Base-by-base conservation (phyloP, 371 early-diverging fungal genomes). In the Umbelopsis sp. region DNA sequence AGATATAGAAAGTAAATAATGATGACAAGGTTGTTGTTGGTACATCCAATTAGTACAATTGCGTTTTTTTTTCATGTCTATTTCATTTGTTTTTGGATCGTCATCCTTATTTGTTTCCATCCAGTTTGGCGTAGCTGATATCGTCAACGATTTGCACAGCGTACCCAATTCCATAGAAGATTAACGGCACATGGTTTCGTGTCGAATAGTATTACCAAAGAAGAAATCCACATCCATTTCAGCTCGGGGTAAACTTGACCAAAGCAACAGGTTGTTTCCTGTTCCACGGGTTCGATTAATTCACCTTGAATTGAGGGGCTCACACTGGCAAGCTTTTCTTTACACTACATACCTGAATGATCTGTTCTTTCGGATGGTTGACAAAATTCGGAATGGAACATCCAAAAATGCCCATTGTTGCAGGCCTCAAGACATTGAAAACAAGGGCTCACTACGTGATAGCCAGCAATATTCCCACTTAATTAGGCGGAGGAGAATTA, bases 361-460 rank as follows among this genome's bases (percentile, higher is more conserved):
- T 87, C 88, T 22, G 72, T 50, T 63, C 88, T 72, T 52, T 88
- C 88, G 16, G 74, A 65, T 46, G 89, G 75, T 9, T 76, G 72
- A 38, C 97, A 95, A 9, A 87, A 89, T 50, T 93, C 96, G 0
- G 91, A 91, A 72, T 95, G 91, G 74, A 97, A 98, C 97, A 99
- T 98, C 96, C 96, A 97, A 72, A 96, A 94, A 74, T 98, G 98
- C 6, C 98, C 97, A 76, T 97, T 99, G 82, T 97, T 96, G 73
- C 96, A 93, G 41, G 94, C 88, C 44, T 91, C 92, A 44, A 98
- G 83, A 76, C 99, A 99, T 64, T 83, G 84, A n/a, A 86, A 79
- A 79, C 99, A 99, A 12, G 99, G 98, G 70, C 94, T 94, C 1
- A 96, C 94, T 10, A 98, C 94, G 76, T 96, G 97, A 80, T 99